Evolutionary conservation across 2,329 filamentous ascomycete species (phyloP), one percentile per base, ranked within the genome.

Genomic region (Aspergillus sp.): DNA sequence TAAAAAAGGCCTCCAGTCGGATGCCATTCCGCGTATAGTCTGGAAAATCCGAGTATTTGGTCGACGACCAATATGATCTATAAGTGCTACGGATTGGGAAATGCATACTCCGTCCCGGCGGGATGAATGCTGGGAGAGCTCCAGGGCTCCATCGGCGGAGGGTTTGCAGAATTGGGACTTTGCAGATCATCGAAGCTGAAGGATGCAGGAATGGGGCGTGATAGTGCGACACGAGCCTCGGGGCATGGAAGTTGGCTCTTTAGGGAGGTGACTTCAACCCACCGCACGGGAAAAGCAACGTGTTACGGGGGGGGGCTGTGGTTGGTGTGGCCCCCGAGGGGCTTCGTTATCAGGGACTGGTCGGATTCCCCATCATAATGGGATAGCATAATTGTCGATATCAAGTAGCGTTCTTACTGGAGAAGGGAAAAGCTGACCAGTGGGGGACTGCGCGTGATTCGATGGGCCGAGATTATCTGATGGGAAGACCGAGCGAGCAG

Each of bases 291-390:
- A 49, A 54, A 54, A 59, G 57, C 62, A 72, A 71, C 70, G 70
- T 71, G 70, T 61, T 58, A 62, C 46, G 23, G 63, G 48, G 55
- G 57, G 48, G 50, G 17, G 58, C 47, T 64, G 67, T 72, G 70
- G 70, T 72, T 72, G 70, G 70, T 64, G 63, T 68, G 43, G 37
- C n/a, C 31, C 47, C 41, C 46, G 46, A 27, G 43, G 33, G 41
- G 44, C 41, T 21, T 52, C 49, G 56, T 54, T 64, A 57, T 57
- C 55, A 49, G 55, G 24, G 44, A 41, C 48, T 47, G 19, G 17
- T 47, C 35, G 27, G 9, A 31, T 49, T 53, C 27, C 7, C 21
- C 27, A 45, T 17, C 24, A 53, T 50, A 54, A 58, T 50, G 45
- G 21, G 45, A 58, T 50, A 48, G 51, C 50, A 58, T 54, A 50